Base-by-base conservation (phyloP, 2,329 filamentous ascomycete genomes). In the Ophiostoma australiae region DNA sequence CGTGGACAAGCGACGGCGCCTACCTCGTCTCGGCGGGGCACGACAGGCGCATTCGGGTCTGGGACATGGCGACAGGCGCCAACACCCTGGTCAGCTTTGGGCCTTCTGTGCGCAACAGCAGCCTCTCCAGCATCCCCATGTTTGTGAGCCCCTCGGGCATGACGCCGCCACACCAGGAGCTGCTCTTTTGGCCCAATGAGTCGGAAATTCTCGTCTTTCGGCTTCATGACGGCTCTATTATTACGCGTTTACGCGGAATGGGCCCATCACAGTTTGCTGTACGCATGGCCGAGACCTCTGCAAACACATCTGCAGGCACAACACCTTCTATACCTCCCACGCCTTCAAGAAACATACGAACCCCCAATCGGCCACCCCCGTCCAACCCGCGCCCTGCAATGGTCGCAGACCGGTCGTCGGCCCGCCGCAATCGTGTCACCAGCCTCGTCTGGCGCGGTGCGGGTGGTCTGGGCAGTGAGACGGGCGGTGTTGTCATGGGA, bases 1-100 rank as follows among this genome's bases (percentile, higher is more conserved):
- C 89, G 0, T 98, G 93, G 93, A 94, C 91, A 0, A 89, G 92
- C 72, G 89, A 93, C 77, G 93, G 93, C 0, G 83, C 82, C 17
- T 89, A 91, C 77, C 84, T 98, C 23, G 84, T 97, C 15, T 93
- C 91, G 0, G 86, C 91, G 1, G 94, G 93, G 0, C 91, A 96
- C 72, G 95, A 98, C 78, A 85, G 91, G 68, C 87, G 90, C 10
- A 90, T 98, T 73, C 87, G 94, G 4, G 91, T 97, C 1, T 98
- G 94, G 94, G 87, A 97, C 77, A 87, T 91, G 1, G 84, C 84
- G 0, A 92, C 88, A 0, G 93, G 93, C 1, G 90, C 90, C 23
- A 97, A 98, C 78, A 96, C 92, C 0, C 86, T 97, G 6, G 91
- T 91, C 0, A 94, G 90, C 78, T 98, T 97, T 77, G 93, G 93